Percentiles rank a stretch among this genome's conserved stretches.
phyloP scores from a whole-genome alignment of 257 asterid species.

The Nyctanthes arbortristis region DNA sequence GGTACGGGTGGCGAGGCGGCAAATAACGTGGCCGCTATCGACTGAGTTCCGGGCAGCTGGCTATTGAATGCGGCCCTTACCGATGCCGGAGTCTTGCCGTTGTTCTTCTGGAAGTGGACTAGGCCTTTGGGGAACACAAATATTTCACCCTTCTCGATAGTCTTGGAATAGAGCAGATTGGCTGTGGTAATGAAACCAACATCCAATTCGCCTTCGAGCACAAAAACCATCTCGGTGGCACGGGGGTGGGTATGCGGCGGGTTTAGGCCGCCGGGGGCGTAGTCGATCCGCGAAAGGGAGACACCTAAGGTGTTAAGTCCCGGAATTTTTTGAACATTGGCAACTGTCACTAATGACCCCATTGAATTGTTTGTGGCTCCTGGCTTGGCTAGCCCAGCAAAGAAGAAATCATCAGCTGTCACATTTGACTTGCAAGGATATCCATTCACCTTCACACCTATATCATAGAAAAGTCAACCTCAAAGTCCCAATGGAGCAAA shows the following conservation, averaged over 20 bases:
- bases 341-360: constrained; percentile 57
- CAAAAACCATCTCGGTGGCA: constrained; percentile 61
- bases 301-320: constrained; percentile 83
- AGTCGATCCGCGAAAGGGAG: constrained; percentile 66
- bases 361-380: constrained; percentile 49
- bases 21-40: constrained; percentile 54
- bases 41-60: constrained; percentile 74
- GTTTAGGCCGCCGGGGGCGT: constrained; percentile 66
- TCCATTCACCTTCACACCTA: constrained; percentile 58
- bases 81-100: constrained; percentile 45
- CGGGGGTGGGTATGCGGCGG: constrained; percentile 80
- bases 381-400: constrained; percentile 37
- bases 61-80: constrained; percentile 70
- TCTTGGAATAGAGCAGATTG: constrained; percentile 50
- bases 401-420: constrained; percentile 64
- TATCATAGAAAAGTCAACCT: not conserved
- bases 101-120: constrained; percentile 81
- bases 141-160: constrained; percentile 50
- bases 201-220: constrained; percentile 52
- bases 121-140: constrained; percentile 65
- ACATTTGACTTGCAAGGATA: constrained; percentile 48
- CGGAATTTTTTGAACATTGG: constrained; percentile 56
- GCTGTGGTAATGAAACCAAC: constrained; percentile 77
- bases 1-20: constrained; percentile 60
- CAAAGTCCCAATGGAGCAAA: too few species aligned